A percentile compares a stretch with the other conserved stretches of the same genome.
These are phyloP conservation scores for Cordyceps pruinosa DNA, from an alignment of 2,329 filamentous ascomycete genomes.

Conservation along the genomic window DNA sequence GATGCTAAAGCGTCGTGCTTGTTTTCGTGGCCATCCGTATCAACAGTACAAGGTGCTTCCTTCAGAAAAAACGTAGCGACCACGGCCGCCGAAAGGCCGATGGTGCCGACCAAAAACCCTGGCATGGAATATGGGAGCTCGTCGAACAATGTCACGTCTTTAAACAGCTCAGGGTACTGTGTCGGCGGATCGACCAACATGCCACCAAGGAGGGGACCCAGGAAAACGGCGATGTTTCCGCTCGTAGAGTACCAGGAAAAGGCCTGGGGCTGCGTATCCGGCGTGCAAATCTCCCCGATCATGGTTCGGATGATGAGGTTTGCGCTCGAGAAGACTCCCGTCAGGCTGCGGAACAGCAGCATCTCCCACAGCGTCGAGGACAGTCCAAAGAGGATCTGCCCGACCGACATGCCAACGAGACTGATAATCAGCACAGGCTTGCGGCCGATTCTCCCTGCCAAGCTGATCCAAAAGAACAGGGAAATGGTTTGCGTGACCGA, in stretches of 20 bases:
- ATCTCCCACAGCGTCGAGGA: conserved; percentile 64
- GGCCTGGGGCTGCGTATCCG: conserved; percentile 61
- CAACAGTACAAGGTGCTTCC: conserved; percentile 43
- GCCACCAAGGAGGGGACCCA: conserved; percentile 66
- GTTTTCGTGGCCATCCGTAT: too few relatives aligned
- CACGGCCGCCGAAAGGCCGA: conserved; percentile 45
- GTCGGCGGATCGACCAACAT: conserved; percentile 58
- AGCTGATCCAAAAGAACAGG: conserved; percentile 71
- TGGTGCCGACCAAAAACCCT: conserved; percentile 47
- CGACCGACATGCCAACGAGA: conserved; percentile 54
- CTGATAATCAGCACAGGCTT: conserved; percentile 66
- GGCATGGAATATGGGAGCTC: conserved; percentile 49
- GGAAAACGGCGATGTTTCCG: conserved; percentile 65
- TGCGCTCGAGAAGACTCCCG: conserved; percentile 67
- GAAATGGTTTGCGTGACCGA: conserved; percentile 67
- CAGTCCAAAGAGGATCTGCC: conserved; percentile 61
- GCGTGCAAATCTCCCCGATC: conserved; percentile 65
- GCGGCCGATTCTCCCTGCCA: conserved; percentile 58
- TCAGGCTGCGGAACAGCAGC: conserved; percentile 63
- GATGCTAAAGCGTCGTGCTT: too few relatives aligned
- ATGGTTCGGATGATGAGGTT: conserved; percentile 71
- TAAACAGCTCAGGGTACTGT: conserved; percentile 53
- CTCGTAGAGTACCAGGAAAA: conserved; percentile 74
- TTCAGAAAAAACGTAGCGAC: conserved; percentile 54
- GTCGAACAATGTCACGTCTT: conserved; percentile 36